Evolutionary conservation across 345 rosid species (phyloP).

Genomic region (Jatropha curcas): DNA sequence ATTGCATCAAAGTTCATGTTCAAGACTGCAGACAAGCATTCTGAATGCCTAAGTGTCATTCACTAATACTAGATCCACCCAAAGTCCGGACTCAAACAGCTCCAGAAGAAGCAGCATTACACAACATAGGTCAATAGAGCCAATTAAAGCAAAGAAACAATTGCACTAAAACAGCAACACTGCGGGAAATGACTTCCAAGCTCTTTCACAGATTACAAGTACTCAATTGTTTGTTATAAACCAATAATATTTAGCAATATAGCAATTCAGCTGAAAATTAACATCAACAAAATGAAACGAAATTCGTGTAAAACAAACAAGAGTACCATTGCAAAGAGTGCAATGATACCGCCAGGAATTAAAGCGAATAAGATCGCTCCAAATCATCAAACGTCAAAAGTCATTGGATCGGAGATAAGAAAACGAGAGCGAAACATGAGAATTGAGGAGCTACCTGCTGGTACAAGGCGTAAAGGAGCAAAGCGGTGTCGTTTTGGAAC

Average conservation of each 20-base stretch:
- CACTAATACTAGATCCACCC: slow-evolving; percentile 32
- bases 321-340: neutral
- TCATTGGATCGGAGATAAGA: slow-evolving; percentile 3
- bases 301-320: neutral
- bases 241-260: neutral
- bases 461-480: slow-evolving; percentile 82
- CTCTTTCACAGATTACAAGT: neutral
- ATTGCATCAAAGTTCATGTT: neutral
- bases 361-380: slow-evolving; percentile 16
- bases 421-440: slow-evolving; percentile 15
- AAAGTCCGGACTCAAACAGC: slow-evolving; percentile 14
- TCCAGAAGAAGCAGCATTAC: neutral
- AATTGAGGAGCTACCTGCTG: slow-evolving; percentile 62
- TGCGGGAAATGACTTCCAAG: neutral
- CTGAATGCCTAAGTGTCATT: neutral
- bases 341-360: too few species aligned
- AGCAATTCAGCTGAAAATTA: neutral
- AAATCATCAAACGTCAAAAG: slow-evolving; percentile 13
- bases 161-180: neutral
- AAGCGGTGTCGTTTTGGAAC: slow-evolving; percentile 75
- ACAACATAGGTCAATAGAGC: neutral
- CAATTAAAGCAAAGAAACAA: neutral
- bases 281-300: neutral
- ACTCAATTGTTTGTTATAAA: neutral
- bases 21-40: neutral